Evolutionary conservation across 2,329 filamentous ascomycete species (phyloP).

Genomic region (Cordyceps militaris): DNA sequence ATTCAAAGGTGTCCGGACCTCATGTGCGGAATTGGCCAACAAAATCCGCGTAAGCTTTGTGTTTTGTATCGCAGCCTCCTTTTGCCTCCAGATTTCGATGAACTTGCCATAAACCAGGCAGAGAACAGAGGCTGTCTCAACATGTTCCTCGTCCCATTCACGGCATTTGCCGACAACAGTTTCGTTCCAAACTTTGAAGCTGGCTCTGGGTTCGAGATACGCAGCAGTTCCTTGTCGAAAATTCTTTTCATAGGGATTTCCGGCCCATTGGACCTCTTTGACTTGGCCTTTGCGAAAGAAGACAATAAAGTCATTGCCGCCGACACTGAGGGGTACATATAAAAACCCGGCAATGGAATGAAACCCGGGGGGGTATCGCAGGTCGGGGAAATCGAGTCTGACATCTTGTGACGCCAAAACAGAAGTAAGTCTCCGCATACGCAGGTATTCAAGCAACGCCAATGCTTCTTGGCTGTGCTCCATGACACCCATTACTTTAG

Average conservation of each 20-base stretch:
- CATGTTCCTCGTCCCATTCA: conserved; percentile 83
- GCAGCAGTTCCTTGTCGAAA: conserved; percentile 64
- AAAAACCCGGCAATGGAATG: conserved; percentile 69
- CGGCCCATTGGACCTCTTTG: conserved; percentile 77
- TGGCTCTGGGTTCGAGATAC: conserved; percentile 70
- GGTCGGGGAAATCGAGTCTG: conserved; percentile 67
- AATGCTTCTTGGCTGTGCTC: conserved; percentile 76
- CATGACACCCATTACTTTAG: conserved; percentile 71
- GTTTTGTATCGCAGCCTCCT: conserved; percentile 74
- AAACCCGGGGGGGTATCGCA: conserved; percentile 74
- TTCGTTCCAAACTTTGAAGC: conserved; percentile 77
- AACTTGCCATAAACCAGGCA: conserved; percentile 83
- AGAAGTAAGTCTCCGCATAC: conserved; percentile 65
- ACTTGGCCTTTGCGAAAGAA: conserved; percentile 77
- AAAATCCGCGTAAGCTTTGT: conserved; percentile 73
- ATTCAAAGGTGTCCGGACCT: conserved; percentile 84
- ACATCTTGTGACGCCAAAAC: conserved; percentile 76
- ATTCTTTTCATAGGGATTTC: conserved; percentile 76
- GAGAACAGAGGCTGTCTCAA: conserved; percentile 81
- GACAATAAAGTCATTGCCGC: conserved; percentile 78
- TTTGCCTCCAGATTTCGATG: conserved; percentile 89
- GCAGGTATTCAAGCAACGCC: conserved; percentile 76
- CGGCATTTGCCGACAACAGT: conserved; percentile 73
- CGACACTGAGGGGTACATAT: conserved; percentile 70
- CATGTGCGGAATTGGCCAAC: conserved; percentile 82